Percentiles rank a stretch among this genome's conserved stretches.
Conservation (phyloP, 371 early-diverging fungal species). For the Mucor velutinosus region DNA sequence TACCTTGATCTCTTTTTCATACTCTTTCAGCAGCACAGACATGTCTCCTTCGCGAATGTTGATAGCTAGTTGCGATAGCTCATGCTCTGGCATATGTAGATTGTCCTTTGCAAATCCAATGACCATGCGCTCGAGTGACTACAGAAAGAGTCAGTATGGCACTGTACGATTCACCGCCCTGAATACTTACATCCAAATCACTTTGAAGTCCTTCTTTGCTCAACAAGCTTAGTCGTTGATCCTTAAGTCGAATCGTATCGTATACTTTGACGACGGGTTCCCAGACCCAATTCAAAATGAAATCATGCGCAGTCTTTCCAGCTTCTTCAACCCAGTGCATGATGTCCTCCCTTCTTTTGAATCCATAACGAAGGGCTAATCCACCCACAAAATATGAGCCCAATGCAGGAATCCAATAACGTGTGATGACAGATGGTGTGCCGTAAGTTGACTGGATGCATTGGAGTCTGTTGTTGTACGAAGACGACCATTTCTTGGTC, state of each 20-base stretch:
- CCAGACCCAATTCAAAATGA: slow-evolving; percentile 78
- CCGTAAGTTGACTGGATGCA: slow-evolving; percentile 35
- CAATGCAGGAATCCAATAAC: slow-evolving; percentile 67
- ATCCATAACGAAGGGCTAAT: slow-evolving; percentile 37
- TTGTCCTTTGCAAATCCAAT: slow-evolving; percentile 76
- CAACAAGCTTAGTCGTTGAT: slow-evolving; percentile 71
- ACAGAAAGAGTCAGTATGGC: neutral
- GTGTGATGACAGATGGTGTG: slow-evolving; percentile 45
- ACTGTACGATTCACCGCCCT: neutral
- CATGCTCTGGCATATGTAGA: slow-evolving; percentile 41
- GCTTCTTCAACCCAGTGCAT: slow-evolving; percentile 45
- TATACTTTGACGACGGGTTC: slow-evolving; percentile 77
- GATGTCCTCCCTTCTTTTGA: slow-evolving; percentile 56
- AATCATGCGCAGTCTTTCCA: slow-evolving; percentile 57
- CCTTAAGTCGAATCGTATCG: slow-evolving; percentile 84
- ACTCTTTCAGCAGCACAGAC: slow-evolving; percentile 73
- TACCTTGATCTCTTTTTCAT: slow-evolving; percentile 80
- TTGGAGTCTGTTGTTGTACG: slow-evolving; percentile 18
- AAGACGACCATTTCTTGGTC: slow-evolving; percentile 5
- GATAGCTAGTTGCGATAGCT: slow-evolving; percentile 39
- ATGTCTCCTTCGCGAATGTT: slow-evolving; percentile 79
- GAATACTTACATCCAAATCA: slow-evolving; percentile 69
- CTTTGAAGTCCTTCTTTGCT: slow-evolving; percentile 77
- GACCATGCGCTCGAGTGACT: slow-evolving; percentile 91
- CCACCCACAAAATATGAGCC: slow-evolving; percentile 43